Conservation (phyloP, 352 stramenopile species). For the Phytopythium mirpurense region DNA sequence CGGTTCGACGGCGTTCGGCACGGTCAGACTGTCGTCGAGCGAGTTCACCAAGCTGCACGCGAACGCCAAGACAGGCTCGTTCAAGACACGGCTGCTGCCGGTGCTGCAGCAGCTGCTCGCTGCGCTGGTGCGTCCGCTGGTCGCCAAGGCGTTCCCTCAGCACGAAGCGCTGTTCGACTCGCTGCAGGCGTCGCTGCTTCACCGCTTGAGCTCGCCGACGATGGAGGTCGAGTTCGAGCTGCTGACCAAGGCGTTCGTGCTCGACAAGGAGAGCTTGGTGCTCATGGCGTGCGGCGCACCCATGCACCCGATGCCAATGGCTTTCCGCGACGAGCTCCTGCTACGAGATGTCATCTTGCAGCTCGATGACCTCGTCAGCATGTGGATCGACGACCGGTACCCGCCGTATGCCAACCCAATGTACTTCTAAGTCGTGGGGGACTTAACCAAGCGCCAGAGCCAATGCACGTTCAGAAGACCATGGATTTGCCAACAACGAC, state of each 20-base stretch:
- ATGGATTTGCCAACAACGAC: too few relatives aligned
- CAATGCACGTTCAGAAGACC: too few relatives aligned
- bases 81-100: conserved; percentile 35
- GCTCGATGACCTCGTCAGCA: conserved; percentile 62
- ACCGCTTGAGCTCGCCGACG: conserved; percentile 35
- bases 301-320: conserved; percentile 44
- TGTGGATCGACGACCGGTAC: conserved; percentile 71
- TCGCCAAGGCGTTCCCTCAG: conserved; percentile 45
- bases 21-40: conserved; percentile 30
- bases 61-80: conserved; percentile 42
- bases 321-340: conserved; percentile 52
- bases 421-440: conserved; percentile 64
- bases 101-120: conserved; percentile 40
- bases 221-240: conserved; percentile 57
- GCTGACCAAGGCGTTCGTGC: conserved; percentile 54
- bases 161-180: conserved; percentile 57
- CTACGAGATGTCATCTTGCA: conserved; percentile 59
- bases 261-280: conserved; percentile 45
- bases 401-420: conserved; percentile 64
- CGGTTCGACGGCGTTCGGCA: conserved; percentile 1
- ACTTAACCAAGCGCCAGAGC: too few relatives aligned
- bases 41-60: conserved; percentile 67
- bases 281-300: conserved; percentile 46
- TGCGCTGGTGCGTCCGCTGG: conserved; percentile 26
- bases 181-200: conserved; percentile 28